phyloP scores from a whole-genome alignment of 345 rosid genomes.

The Brassica nigra region DNA sequence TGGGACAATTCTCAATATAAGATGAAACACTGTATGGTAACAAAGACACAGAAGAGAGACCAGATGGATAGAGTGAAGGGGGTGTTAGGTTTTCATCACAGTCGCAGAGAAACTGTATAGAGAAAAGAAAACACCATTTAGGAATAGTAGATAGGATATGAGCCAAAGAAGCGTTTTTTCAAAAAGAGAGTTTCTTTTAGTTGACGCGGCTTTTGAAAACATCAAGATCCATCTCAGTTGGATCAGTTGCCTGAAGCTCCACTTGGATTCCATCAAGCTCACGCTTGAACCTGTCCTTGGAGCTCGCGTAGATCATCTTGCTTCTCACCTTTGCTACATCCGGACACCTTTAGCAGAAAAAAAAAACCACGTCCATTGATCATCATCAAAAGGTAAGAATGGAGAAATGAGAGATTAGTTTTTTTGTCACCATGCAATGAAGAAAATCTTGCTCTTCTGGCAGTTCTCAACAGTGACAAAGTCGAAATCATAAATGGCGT shows the following conservation, averaged over 20 bases:
- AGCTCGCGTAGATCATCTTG: constrained; percentile 68
- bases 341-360: constrained; percentile 47
- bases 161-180: constrained; percentile 13
- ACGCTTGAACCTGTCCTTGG: constrained; percentile 67
- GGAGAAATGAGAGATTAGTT: not conserved
- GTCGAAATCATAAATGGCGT: constrained; percentile 52
- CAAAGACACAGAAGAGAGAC: constrained; percentile 36
- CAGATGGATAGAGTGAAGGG: constrained; percentile 33
- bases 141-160: constrained; percentile 27
- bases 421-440: constrained; percentile 53
- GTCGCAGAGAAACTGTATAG: constrained; percentile 39
- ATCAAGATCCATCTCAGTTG: constrained; percentile 67
- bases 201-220: constrained; percentile 58
- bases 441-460: constrained; percentile 64
- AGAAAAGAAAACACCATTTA: constrained; percentile 29
- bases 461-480: constrained; percentile 56
- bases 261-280: constrained; percentile 60
- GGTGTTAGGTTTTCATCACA: constrained; percentile 38
- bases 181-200: constrained; percentile 27
- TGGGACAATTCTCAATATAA: constrained; percentile 11
- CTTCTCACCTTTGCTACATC: constrained; percentile 61
- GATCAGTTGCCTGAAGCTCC: constrained; percentile 67
- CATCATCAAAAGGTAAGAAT: not conserved
- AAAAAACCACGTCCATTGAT: not conserved
- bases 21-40: constrained; percentile 13